These are phyloP conservation scores for Monosporozyma aerobia DNA, from an alignment of 805 yeast genomes.

Conservation along the genomic window DNA sequence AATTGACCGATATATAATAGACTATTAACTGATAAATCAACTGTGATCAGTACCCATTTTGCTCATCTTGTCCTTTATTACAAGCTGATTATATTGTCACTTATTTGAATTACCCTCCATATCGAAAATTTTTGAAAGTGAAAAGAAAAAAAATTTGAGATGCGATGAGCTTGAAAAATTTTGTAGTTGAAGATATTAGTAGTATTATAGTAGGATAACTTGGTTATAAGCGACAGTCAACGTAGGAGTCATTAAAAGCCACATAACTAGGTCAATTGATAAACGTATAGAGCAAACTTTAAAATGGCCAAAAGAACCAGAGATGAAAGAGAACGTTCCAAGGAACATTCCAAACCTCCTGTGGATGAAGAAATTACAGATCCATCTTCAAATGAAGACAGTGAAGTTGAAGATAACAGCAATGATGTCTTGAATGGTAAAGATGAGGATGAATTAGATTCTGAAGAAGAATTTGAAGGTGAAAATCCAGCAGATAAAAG, in stretches of 20 bases:
- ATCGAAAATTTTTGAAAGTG: conserved; percentile 10
- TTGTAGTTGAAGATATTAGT: background rate
- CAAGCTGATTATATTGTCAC: background rate
- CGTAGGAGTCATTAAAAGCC: background rate
- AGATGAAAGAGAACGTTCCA: conserved; percentile 10
- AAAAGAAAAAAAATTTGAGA: conserved; percentile 7
- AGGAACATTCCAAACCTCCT: conserved; percentile 5
- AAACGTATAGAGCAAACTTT: background rate
- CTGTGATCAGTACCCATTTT: background rate
- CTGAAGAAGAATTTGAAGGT: conserved; percentile 62
- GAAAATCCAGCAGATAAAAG: conserved; percentile 91
- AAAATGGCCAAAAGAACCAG: conserved; percentile 15
- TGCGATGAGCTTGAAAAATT: conserved; percentile 16
- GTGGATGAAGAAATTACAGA: conserved; percentile 51
- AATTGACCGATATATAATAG: background rate
- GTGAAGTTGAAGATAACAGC: conserved; percentile 31
- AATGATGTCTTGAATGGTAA: conserved; percentile 22
- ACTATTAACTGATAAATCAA: no score
- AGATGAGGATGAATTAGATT: conserved; percentile 39
- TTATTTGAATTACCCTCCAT: background rate
- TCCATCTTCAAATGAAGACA: conserved; percentile 41
- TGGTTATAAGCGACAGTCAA: background rate
- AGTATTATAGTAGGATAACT: background rate
- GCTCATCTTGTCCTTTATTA: background rate
- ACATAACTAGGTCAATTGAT: background rate